Conservation (phyloP, 495 filamentous ascomycete species). For the Thermothielavioides terrestris region DNA sequence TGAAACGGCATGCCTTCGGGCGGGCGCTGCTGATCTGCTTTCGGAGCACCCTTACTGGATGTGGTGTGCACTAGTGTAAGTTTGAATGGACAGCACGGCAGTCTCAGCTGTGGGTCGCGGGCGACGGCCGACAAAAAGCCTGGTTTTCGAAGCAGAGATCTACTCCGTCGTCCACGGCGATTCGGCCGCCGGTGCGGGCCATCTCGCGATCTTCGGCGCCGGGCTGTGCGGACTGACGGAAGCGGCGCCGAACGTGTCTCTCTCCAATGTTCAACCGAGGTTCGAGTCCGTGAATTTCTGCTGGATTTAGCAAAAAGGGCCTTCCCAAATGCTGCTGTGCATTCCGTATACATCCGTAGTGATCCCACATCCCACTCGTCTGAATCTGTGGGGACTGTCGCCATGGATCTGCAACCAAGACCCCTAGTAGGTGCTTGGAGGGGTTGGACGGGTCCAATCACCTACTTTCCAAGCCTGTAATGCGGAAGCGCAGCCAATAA, state of each 20-base stretch:
- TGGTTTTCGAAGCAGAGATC: background rate
- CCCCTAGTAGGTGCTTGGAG: background rate
- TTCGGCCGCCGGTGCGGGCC: background rate
- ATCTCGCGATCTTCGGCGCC: constrained; percentile 19
- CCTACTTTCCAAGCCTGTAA: background rate
- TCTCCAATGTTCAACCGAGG: background rate
- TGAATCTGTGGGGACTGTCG: background rate
- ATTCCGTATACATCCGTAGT: background rate
- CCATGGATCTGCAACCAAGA: background rate
- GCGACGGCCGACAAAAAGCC: background rate
- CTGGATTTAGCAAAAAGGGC: background rate
- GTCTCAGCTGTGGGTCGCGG: background rate
- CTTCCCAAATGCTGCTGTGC: too few species aligned
- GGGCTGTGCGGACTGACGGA: background rate
- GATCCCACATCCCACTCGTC: background rate
- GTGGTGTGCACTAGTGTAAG: too few species aligned
- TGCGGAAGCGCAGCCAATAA: constrained; percentile 2
- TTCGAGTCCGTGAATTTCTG: constrained; percentile 10
- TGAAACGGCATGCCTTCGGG: constrained; percentile 1
- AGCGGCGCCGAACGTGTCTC: background rate
- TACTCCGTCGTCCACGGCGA: background rate
- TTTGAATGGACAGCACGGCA: background rate
- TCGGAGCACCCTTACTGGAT: background rate
- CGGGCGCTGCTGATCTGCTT: constrained; percentile 1
- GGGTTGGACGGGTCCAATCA: background rate